Evolutionary conservation across 306 rosid genomes (phyloP).

Genomic region (Hippophae gyantsensis): DNA sequence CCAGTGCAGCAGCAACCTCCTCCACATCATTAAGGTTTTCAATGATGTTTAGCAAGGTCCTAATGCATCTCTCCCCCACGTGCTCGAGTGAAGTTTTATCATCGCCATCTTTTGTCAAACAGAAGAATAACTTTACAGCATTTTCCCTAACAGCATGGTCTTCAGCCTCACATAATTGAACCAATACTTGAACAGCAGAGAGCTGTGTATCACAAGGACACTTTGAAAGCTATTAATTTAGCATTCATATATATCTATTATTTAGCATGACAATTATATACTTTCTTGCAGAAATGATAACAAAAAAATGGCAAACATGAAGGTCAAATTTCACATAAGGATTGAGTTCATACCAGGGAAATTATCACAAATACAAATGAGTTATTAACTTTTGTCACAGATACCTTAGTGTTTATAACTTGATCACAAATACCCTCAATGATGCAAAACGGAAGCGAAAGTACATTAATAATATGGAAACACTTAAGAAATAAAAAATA

Average conservation of each 20-base stretch:
- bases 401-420: no score
- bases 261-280: no score
- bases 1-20: conserved; percentile 42
- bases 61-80: conserved; percentile 35
- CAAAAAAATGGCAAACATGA: neutral
- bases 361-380: no score
- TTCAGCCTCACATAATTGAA: conserved; percentile 39
- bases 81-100: conserved; percentile 31
- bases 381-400: no score
- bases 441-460: no score
- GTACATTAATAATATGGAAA: no score
- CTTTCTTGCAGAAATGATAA: neutral
- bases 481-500: no score
- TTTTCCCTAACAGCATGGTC: conserved; percentile 26
- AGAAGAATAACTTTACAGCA: conserved; percentile 38
- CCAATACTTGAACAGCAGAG: conserved; percentile 51
- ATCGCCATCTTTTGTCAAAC: conserved; percentile 40
- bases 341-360: neutral
- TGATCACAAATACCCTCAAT: no score
- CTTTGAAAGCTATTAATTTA: neutral
- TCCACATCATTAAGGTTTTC: conserved; percentile 28
- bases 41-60: conserved; percentile 35
- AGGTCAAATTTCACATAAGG: neutral
- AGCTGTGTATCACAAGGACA: conserved; percentile 30
- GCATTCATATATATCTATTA: neutral